These are phyloP conservation scores for Chrysoporthe deuterocubensis DNA, from an alignment of 2,329 filamentous ascomycete species.

Conservation along the genomic window DNA sequence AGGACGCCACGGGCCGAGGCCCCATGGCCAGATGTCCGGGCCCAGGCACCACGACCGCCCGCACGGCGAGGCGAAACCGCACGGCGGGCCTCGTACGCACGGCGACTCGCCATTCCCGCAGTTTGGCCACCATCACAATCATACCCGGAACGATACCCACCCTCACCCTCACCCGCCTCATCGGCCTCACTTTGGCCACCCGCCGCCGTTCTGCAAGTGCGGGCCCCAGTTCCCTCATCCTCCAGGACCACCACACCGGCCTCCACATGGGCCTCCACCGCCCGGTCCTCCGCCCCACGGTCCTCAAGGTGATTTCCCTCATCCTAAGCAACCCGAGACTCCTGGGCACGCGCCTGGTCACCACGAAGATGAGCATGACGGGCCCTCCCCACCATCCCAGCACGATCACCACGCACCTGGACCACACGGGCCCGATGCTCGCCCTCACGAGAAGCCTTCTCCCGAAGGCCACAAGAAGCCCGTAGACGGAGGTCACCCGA, in stretches of 20 bases:
- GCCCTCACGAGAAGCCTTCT: neutral
- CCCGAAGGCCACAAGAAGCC: slow-evolving; percentile 6
- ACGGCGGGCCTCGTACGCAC: slow-evolving; percentile 7
- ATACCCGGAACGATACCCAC: slow-evolving; percentile 33
- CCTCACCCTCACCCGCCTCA: slow-evolving; percentile 33
- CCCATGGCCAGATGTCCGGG: slow-evolving; percentile 33
- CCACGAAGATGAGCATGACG: neutral
- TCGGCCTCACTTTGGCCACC: slow-evolving; percentile 33
- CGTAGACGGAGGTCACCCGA: neutral
- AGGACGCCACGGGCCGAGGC: slow-evolving; percentile 26
- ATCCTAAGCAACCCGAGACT: neutral
- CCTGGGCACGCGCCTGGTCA: neutral
- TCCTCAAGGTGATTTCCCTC: slow-evolving; percentile 22
- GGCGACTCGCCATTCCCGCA: slow-evolving; percentile 31
- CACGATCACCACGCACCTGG: neutral
- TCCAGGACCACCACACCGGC: slow-evolving; percentile 26
- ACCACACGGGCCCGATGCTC: neutral
- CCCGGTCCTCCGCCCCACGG: slow-evolving; percentile 26
- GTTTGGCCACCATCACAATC: slow-evolving; percentile 28
- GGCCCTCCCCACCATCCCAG: neutral
- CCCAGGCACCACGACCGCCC: slow-evolving; percentile 28
- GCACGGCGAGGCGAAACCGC: slow-evolving; percentile 2
- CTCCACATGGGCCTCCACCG: slow-evolving; percentile 5
- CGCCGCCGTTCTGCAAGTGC: slow-evolving; percentile 37
- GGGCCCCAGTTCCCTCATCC: slow-evolving; percentile 35